A percentile compares a stretch with the other conserved stretches of the same genome.
Evolutionary conservation across 208 protist genomes (phyloP).

Genomic region (Endotrypanum monterogeii): DNA sequence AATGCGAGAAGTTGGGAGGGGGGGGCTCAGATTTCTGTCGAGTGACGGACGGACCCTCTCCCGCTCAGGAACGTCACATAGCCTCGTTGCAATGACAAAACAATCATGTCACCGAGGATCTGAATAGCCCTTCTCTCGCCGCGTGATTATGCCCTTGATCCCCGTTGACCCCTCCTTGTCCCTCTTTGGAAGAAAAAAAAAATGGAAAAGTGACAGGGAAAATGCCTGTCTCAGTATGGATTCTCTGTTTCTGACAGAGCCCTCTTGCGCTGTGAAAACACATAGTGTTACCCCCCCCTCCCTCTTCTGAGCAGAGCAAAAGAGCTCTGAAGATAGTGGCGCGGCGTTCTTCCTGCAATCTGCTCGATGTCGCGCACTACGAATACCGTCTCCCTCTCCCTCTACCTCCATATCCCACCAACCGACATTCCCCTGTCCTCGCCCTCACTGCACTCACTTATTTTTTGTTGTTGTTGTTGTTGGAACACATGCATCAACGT

Average conservation of each 20-base stretch:
- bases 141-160: neutral
- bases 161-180: neutral
- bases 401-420: neutral
- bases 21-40: too few species aligned
- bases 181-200: neutral
- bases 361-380: neutral
- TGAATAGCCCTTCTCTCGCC: neutral
- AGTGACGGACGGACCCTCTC: too few species aligned
- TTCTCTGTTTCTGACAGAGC: neutral
- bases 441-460: too few species aligned
- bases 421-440: neutral
- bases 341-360: neutral
- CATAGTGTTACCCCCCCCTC: neutral
- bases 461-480: too few species aligned
- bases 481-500: neutral
- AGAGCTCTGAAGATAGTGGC: neutral
- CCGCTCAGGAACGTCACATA: too few species aligned
- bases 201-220: neutral
- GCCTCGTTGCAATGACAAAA: too few species aligned
- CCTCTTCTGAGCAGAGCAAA: neutral
- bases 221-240: neutral
- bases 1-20: neutral
- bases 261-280: neutral
- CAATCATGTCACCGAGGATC: neutral
- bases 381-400: neutral